A percentile compares a stretch with the other conserved stretches of the same genome.
Conservation (phyloP, 2,329 filamentous ascomycete species). For the Paramyrothecium sp. region DNA sequence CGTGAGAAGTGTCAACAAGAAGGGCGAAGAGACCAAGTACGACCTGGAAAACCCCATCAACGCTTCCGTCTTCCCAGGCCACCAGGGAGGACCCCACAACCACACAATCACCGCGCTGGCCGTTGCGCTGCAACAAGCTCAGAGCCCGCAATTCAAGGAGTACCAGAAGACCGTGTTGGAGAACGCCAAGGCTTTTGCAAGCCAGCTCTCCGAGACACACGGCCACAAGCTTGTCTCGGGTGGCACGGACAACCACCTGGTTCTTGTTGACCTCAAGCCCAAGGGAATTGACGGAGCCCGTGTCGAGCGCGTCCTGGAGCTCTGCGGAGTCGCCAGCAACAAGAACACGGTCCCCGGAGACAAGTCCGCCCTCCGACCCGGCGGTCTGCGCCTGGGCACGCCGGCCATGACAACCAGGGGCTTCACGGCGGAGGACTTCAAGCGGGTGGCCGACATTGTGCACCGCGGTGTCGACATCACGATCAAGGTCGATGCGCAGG, state of each 20-base stretch:
- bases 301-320: constrained; percentile 82
- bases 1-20: constrained; percentile 77
- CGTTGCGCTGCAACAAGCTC: constrained; percentile 88
- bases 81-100: constrained; percentile 96
- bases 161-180: constrained; percentile 85
- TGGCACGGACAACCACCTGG: constrained; percentile 93
- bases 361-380: constrained; percentile 84
- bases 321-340: constrained; percentile 90
- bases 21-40: constrained; percentile 73
- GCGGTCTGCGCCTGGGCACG: constrained; percentile 85
- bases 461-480: constrained; percentile 77
- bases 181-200: constrained; percentile 84
- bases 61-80: constrained; percentile 90
- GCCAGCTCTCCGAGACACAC: constrained; percentile 59
- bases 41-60: constrained; percentile 92
- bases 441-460: constrained; percentile 76
- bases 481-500: constrained; percentile 67
- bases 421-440: constrained; percentile 81
- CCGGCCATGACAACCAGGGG: constrained; percentile 95
- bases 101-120: constrained; percentile 94
- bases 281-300: constrained; percentile 82
- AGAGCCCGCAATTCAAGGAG: constrained; percentile 79
- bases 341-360: constrained; percentile 97
- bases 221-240: constrained; percentile 87
- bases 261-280: constrained; percentile 84